Evolutionary conservation across 306 rosid genomes (phyloP).

Genomic region (Dryas alaskensis): DNA sequence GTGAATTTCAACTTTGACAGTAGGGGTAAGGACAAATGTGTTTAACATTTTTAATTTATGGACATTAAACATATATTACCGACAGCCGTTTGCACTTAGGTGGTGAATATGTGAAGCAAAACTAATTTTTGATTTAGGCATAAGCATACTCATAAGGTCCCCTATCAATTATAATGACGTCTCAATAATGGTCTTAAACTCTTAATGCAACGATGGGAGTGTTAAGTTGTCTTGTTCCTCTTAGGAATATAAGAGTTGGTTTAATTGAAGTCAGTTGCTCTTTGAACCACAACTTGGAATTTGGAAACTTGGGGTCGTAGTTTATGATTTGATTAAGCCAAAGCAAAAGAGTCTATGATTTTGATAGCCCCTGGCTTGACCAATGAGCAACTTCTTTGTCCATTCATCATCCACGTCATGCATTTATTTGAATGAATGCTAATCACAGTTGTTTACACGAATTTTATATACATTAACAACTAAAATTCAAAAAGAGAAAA

Average conservation of each 20-base stretch:
- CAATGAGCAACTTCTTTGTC: not conserved
- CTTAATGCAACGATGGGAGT: not conserved
- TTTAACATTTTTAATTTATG: too few relatives aligned
- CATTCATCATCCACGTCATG: not conserved
- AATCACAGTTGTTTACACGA: not conserved
- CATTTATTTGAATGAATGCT: not conserved
- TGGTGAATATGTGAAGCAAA: too few relatives aligned
- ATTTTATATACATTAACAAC: not conserved
- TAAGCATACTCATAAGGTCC: not conserved
- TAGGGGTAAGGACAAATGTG: too few relatives aligned
- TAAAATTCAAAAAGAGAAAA: not conserved
- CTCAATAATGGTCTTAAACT: not conserved
- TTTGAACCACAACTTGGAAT: constrained; percentile 4
- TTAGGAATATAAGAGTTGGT: not conserved
- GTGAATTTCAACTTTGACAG: too few relatives aligned
- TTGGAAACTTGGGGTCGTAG: not conserved
- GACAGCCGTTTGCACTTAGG: too few relatives aligned
- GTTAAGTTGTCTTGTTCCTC: not conserved
- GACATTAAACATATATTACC: too few relatives aligned
- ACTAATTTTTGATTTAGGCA: not conserved
- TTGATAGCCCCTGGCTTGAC: constrained; percentile 13
- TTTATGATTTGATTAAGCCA: not conserved
- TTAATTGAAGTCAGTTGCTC: not conserved
- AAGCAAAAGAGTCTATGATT: not conserved
- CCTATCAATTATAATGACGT: not conserved